phyloP scores from a whole-genome alignment of 2,329 filamentous ascomycete genomes.

The Penicillium palitans region DNA sequence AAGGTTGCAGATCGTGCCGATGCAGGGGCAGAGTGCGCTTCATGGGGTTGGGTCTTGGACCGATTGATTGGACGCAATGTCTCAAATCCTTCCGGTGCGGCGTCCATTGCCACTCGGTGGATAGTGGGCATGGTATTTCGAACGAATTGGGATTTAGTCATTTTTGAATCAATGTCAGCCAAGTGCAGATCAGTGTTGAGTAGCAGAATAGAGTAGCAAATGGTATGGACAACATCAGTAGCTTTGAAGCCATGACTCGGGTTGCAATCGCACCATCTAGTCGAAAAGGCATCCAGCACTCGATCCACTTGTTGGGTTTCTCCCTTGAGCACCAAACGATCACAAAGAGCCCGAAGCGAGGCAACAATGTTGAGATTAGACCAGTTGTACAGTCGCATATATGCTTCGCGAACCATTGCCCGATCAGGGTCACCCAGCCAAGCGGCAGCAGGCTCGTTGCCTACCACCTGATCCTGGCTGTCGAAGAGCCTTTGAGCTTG shows the following conservation, averaged over 20 bases:
- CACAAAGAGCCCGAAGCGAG: slow-evolving; percentile 77
- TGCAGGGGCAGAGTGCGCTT: slow-evolving; percentile 20
- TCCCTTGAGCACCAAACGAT: slow-evolving; percentile 76
- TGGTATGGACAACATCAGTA: slow-evolving; percentile 89
- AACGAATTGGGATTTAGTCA: slow-evolving; percentile 92
- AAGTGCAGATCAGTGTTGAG: slow-evolving; percentile 95
- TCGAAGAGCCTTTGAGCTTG: slow-evolving; percentile 82
- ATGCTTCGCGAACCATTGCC: slow-evolving; percentile 64
- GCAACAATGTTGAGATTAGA: slow-evolving; percentile 74
- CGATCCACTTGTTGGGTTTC: slow-evolving; percentile 97
- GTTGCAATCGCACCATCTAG: slow-evolving; percentile 92
- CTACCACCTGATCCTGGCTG: slow-evolving; percentile 74
- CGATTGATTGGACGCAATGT: slow-evolving; percentile 46
- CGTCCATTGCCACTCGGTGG: slow-evolving; percentile 70
- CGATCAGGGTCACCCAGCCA: slow-evolving; percentile 72
- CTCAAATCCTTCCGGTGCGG: slow-evolving; percentile 66
- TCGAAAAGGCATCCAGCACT: slow-evolving; percentile 84
- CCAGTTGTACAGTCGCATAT: slow-evolving; percentile 93
- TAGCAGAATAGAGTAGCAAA: slow-evolving; percentile 92
- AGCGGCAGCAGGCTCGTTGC: slow-evolving; percentile 75
- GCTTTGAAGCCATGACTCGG: slow-evolving; percentile 89
- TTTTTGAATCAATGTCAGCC: slow-evolving; percentile 92
- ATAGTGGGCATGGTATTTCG: slow-evolving; percentile 96
- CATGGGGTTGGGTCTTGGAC: slow-evolving; percentile 44
- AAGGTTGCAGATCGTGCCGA: slow-evolving; percentile 25